Evolutionary conservation across 2,329 filamentous ascomycete species (phyloP).

Genomic region (Conoideocrella luteorostrata): DNA sequence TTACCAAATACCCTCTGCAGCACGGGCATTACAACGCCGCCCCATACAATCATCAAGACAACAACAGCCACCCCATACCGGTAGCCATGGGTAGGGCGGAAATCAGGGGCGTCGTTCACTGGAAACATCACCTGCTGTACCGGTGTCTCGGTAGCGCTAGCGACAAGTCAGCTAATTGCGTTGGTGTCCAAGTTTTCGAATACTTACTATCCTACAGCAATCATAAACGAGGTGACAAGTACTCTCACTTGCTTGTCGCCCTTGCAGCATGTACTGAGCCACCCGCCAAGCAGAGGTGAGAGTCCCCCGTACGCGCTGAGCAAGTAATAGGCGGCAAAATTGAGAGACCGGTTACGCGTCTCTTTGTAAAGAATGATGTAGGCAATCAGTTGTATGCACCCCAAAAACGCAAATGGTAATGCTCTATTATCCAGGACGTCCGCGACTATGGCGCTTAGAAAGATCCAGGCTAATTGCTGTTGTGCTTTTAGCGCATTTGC

Average conservation of each 20-base stretch:
- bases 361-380: constrained; percentile 7
- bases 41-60: constrained; percentile 7
- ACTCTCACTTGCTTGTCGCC: constrained; percentile 10
- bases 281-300: constrained; percentile 8
- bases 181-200: neutral
- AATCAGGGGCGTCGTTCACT: constrained; percentile 5
- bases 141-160: neutral
- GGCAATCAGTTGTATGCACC: constrained; percentile 3
- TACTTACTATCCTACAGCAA: constrained; percentile 11
- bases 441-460: constrained; percentile 6
- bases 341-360: neutral
- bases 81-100: constrained; percentile 5
- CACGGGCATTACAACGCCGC: constrained; percentile 5
- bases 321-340: constrained; percentile 10
- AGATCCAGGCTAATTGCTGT: constrained; percentile 9
- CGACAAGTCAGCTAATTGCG: constrained; percentile 4
- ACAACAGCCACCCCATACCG: constrained; percentile 7
- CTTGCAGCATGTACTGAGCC: constrained; percentile 10
- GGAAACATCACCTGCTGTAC: constrained; percentile 10
- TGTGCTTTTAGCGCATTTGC: neutral
- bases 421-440: constrained; percentile 9
- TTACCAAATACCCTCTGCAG: constrained; percentile 6
- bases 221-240: constrained; percentile 9
- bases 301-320: constrained; percentile 7
- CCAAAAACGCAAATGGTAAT: constrained; percentile 4